These are phyloP conservation scores for Cladophialophora psammophila DNA, from an alignment of 2,329 filamentous ascomycete species.

Conservation along the genomic window DNA sequence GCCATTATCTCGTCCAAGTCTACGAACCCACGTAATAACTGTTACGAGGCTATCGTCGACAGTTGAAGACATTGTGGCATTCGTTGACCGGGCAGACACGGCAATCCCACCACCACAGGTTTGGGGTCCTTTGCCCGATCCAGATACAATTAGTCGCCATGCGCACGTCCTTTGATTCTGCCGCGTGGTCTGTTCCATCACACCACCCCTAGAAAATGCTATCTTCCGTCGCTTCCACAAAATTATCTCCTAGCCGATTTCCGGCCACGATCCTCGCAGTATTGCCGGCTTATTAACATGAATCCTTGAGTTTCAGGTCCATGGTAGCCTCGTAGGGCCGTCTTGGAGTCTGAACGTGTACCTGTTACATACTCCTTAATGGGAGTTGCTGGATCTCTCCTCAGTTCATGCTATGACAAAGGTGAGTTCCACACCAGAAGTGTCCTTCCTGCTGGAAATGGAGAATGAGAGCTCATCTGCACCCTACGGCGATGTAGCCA, in stretches of 20 bases:
- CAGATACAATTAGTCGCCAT: background rate
- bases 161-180: background rate
- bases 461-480: background rate
- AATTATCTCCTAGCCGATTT: background rate
- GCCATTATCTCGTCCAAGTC: background rate
- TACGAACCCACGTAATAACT: background rate
- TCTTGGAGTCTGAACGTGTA: background rate
- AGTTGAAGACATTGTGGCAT: background rate
- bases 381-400: background rate
- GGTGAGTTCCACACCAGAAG: background rate
- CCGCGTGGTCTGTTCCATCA: background rate
- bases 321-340: background rate
- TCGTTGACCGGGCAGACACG: background rate
- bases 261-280: background rate
- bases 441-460: background rate
- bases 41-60: background rate
- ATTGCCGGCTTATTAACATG: slow-evolving; percentile 1
- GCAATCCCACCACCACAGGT: background rate
- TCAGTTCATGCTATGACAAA: background rate
- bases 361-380: background rate
- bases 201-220: background rate
- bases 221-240: background rate
- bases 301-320: background rate
- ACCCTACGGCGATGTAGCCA: background rate
- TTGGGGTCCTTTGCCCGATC: background rate